phyloP scores from a whole-genome alignment of 768 basidiomycete species.

The Gloeostereum incarnatum region DNA sequence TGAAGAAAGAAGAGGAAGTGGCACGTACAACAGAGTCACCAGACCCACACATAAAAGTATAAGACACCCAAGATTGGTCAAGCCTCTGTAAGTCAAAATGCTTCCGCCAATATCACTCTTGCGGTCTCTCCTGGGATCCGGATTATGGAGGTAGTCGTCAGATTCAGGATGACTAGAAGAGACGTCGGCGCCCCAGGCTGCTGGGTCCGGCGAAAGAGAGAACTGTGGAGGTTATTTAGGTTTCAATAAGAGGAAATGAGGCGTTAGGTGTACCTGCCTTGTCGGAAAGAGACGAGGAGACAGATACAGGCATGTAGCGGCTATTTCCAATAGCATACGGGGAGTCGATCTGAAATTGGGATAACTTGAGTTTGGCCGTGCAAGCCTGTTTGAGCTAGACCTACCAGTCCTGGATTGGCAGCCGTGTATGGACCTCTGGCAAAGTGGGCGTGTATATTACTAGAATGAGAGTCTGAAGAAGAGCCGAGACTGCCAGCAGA shows the following conservation, averaged over 20 bases:
- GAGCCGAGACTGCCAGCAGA: slow-evolving; percentile 11
- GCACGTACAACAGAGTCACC: slow-evolving; percentile 49
- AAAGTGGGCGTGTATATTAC: slow-evolving; percentile 31
- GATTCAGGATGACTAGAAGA: slow-evolving; percentile 46
- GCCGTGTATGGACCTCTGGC: slow-evolving; percentile 24
- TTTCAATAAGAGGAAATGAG: background rate
- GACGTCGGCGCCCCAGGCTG: slow-evolving; percentile 62
- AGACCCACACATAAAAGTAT: slow-evolving; percentile 42
- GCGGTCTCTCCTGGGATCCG: slow-evolving; percentile 55
- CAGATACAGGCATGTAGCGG: slow-evolving; percentile 14
- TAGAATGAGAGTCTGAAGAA: slow-evolving; percentile 9
- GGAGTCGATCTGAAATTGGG: slow-evolving; percentile 24
- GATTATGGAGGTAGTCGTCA: slow-evolving; percentile 69
- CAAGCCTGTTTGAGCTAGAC: slow-evolving; percentile 11
- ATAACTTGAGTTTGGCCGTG: background rate
- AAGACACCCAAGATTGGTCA: slow-evolving; percentile 66
- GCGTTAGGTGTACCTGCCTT: slow-evolving; percentile 28
- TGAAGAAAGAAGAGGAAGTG: slow-evolving; percentile 4
- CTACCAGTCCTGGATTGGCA: slow-evolving; percentile 33
- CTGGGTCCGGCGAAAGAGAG: slow-evolving; percentile 66
- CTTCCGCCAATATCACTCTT: slow-evolving; percentile 49
- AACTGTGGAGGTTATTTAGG: slow-evolving; percentile 31
- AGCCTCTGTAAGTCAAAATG: slow-evolving; percentile 60
- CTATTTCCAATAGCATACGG: slow-evolving; percentile 25
- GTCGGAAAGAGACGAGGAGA: slow-evolving; percentile 42